phyloP scores from a whole-genome alignment of 2,329 filamentous ascomycete genomes.

The Massarina eburnea region DNA sequence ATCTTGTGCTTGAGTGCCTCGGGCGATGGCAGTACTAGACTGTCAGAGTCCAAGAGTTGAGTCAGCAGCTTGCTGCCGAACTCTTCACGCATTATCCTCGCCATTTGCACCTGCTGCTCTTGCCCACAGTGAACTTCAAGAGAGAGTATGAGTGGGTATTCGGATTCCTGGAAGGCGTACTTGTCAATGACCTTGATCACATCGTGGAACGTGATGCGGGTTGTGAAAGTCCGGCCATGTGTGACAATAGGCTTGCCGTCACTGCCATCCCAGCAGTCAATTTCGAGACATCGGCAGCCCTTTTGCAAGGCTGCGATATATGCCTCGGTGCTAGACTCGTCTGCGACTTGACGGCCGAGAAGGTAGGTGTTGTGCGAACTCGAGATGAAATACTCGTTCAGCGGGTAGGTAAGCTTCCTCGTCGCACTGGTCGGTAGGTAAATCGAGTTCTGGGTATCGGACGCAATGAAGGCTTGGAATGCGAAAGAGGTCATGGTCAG shows the following conservation, averaged over 20 bases:
- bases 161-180: conserved; percentile 87
- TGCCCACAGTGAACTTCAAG: conserved; percentile 91
- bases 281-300: conserved; percentile 92
- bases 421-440: conserved; percentile 63
- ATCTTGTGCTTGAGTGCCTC: conserved; percentile 82
- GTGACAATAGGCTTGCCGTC: conserved; percentile 87
- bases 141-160: conserved; percentile 88
- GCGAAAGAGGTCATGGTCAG: conserved; percentile 74
- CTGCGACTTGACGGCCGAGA: conserved; percentile 83
- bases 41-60: conserved; percentile 70
- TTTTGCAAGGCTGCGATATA: conserved; percentile 88
- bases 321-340: conserved; percentile 88
- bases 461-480: conserved; percentile 62
- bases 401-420: conserved; percentile 72
- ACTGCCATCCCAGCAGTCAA: conserved; percentile 95
- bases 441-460: conserved; percentile 61
- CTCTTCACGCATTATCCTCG: conserved; percentile 80
- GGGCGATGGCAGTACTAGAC: conserved; percentile 75
- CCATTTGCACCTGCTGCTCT: conserved; percentile 84
- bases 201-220: conserved; percentile 83
- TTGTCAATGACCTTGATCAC: conserved; percentile 92
- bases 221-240: conserved; percentile 87
- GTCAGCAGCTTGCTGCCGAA: conserved; percentile 80
- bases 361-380: conserved; percentile 99
- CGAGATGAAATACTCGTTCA: conserved; percentile 98